Percentiles rank a stretch among this genome's conserved stretches.
phyloP scores from a whole-genome alignment of 306 rosid species.

The Cucumis cinereus region DNA sequence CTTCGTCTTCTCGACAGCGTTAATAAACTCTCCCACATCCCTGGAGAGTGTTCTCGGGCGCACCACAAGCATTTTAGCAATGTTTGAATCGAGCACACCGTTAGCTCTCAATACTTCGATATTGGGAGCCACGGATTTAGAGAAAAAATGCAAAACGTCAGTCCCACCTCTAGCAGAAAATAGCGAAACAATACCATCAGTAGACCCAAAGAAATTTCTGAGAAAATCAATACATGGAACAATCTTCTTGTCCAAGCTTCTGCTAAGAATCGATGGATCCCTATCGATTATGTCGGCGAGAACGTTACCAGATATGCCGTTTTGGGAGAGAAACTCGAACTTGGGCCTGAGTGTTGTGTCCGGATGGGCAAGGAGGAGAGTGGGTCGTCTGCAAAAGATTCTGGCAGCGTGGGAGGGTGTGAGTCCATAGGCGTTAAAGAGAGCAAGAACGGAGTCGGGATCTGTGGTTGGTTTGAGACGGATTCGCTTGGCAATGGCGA shows the following conservation, averaged over 20 bases:
- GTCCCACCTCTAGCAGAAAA: constrained; percentile 5
- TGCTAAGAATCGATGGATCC: not conserved
- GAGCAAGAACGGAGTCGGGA: constrained; percentile 3
- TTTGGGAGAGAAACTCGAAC: constrained; percentile 7
- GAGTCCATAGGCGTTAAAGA: constrained; percentile 14
- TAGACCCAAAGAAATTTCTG: constrained; percentile 1
- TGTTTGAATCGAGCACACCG: not conserved
- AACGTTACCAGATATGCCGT: constrained; percentile 1
- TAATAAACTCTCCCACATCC: not conserved
- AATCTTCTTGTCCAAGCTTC: constrained; percentile 13
- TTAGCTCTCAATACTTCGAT: constrained; percentile 3
- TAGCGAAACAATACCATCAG: not conserved
- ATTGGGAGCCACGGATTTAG: constrained; percentile 3
- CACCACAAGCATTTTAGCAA: not conserved
- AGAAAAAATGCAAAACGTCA: constrained; percentile 1
- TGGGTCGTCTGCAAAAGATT: not conserved
- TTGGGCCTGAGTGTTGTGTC: constrained; percentile 11
- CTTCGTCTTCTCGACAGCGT: not conserved
- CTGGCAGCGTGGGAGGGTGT: not conserved
- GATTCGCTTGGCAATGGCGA: not conserved
- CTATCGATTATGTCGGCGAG: not conserved
- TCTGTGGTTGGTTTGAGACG: not conserved
- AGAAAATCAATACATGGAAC: constrained; percentile 11
- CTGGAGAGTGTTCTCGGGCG: constrained; percentile 1
- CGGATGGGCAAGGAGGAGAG: not conserved